These are phyloP conservation scores for Isatis lusitanica DNA, from an alignment of 441 rosid genomes.

Conservation along the genomic window DNA sequence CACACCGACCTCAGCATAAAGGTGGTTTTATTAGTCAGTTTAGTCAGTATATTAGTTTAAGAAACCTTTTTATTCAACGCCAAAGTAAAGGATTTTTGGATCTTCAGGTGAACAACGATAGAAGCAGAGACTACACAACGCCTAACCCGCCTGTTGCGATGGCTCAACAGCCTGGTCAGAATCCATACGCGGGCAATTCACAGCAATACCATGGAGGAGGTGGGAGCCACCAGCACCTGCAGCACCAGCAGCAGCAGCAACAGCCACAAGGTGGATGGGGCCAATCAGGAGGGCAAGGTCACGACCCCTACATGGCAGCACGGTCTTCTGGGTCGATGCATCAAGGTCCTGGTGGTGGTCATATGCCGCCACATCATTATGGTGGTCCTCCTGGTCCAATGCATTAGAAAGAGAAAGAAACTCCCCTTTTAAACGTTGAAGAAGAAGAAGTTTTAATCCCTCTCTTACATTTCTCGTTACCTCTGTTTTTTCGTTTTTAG, in stretches of 20 bases:
- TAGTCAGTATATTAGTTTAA: neutral
- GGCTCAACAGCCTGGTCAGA: conserved; percentile 48
- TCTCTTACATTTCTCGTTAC: neutral
- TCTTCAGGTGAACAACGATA: conserved; percentile 82
- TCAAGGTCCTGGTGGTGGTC: conserved; percentile 31
- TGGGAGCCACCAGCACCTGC: conserved; percentile 42
- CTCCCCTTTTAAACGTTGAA: neutral
- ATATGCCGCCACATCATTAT: conserved; percentile 22
- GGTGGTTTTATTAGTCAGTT: conserved; percentile 41
- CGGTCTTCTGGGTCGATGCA: conserved; percentile 43
- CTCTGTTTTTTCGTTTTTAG: neutral
- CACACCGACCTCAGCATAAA: conserved; percentile 95
- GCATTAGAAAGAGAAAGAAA: conserved; percentile 9
- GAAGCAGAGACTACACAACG: conserved; percentile 88
- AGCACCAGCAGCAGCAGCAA: conserved; percentile 29
- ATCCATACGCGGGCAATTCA: conserved; percentile 56
- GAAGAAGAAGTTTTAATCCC: conserved; percentile 12
- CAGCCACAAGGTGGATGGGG: conserved; percentile 68
- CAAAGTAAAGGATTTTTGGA: neutral
- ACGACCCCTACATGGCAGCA: conserved; percentile 56
- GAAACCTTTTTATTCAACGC: neutral
- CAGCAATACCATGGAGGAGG: conserved; percentile 58
- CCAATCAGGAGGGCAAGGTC: conserved; percentile 51
- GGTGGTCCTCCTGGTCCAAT: conserved; percentile 26
- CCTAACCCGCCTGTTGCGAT: conserved; percentile 55